These are phyloP conservation scores for Penicillium crystallinum DNA, from an alignment of 495 filamentous ascomycete species.

Conservation along the genomic window DNA sequence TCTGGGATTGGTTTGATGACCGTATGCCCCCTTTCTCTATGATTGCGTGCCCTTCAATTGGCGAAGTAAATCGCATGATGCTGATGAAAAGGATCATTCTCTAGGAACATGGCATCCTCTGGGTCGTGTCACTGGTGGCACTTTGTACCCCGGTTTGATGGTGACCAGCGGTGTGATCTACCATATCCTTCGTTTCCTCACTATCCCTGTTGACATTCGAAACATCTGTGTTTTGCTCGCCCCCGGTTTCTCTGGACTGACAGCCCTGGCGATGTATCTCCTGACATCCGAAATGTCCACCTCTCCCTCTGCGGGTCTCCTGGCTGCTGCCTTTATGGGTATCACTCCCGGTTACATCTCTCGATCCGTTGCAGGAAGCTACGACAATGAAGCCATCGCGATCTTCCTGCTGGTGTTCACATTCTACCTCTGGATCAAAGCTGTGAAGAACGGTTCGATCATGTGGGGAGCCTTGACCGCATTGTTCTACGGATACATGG, in stretches of 20 bases:
- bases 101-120: slow-evolving; percentile 97
- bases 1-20: slow-evolving; percentile 99
- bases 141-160: slow-evolving; percentile 97
- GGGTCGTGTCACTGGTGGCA: slow-evolving; percentile 96
- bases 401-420: slow-evolving; percentile 98
- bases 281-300: slow-evolving; percentile 94
- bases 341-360: slow-evolving; percentile 98
- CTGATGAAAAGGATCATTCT: slow-evolving; percentile 19
- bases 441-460: slow-evolving; percentile 89
- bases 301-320: slow-evolving; percentile 87
- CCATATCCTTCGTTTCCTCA: slow-evolving; percentile 84
- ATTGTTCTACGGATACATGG: slow-evolving; percentile 99
- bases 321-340: slow-evolving; percentile 95
- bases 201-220: slow-evolving; percentile 95
- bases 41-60: slow-evolving; percentile 7
- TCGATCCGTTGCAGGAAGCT: slow-evolving; percentile 94
- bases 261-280: slow-evolving; percentile 89
- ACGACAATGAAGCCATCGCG: slow-evolving; percentile 99
- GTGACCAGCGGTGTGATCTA: slow-evolving; percentile 97
- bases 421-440: slow-evolving; percentile 99
- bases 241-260: slow-evolving; percentile 92
- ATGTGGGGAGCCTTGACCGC: slow-evolving; percentile 95
- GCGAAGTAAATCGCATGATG: slow-evolving; percentile 6
- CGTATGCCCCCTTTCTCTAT: slow-evolving; percentile 47
- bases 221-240: slow-evolving; percentile 98